Conservation (phyloP, 2,329 filamentous ascomycete species). For the Gyromitra esculenta region DNA sequence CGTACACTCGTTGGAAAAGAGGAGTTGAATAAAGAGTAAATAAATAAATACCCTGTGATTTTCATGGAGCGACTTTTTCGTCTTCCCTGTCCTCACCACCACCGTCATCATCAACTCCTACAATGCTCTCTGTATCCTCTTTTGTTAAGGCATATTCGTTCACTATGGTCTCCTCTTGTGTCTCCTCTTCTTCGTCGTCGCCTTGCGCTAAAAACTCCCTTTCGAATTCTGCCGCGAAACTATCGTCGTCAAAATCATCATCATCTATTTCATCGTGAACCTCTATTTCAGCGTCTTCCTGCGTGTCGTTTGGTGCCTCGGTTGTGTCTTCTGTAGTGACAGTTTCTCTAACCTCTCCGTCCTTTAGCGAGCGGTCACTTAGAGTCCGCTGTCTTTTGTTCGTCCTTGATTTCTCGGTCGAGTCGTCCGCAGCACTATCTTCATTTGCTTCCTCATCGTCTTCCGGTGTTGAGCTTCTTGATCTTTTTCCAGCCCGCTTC, state of each 20-base stretch:
- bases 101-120: slow-evolving; percentile 24
- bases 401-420: slow-evolving; percentile 58
- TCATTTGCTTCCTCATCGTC: slow-evolving; percentile 37
- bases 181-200: slow-evolving; percentile 59
- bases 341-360: slow-evolving; percentile 47
- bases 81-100: slow-evolving; percentile 14
- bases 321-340: slow-evolving; percentile 58
- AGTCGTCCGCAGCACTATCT: slow-evolving; percentile 56
- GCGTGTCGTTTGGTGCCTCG: slow-evolving; percentile 62
- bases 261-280: slow-evolving; percentile 60
- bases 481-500: slow-evolving; percentile 41
- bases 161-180: background rate
- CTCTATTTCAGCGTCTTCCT: slow-evolving; percentile 61
- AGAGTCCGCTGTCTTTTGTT: slow-evolving; percentile 67
- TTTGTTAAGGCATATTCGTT: slow-evolving; percentile 25
- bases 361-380: slow-evolving; percentile 60
- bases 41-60: slow-evolving; percentile 1
- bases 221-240: slow-evolving; percentile 64
- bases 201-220: slow-evolving; percentile 69
- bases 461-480: slow-evolving; percentile 40
- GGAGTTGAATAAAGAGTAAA: slow-evolving; percentile 21
- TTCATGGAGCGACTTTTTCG: slow-evolving; percentile 21
- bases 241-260: slow-evolving; percentile 65
- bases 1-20: slow-evolving; percentile 27
- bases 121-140: background rate